These are phyloP conservation scores for Corymbia citriodora DNA, from an alignment of 441 rosid species.

Conservation along the genomic window DNA sequence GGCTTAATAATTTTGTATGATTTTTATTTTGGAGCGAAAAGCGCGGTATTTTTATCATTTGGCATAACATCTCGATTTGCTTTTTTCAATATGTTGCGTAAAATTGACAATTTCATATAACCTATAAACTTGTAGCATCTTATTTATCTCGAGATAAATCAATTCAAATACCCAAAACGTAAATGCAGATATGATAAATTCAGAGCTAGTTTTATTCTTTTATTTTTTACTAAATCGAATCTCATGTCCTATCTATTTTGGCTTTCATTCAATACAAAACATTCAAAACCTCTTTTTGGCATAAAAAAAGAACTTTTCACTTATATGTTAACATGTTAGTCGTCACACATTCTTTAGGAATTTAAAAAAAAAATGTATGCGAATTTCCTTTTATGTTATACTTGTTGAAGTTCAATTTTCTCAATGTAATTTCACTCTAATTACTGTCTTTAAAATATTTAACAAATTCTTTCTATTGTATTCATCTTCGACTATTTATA, in stretches of 20 bases:
- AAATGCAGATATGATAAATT: neutral
- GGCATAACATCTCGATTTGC: neutral
- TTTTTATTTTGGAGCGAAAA: neutral
- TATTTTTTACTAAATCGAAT: neutral
- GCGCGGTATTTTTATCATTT: neutral
- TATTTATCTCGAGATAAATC: too few relatives aligned
- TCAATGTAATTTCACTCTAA: neutral
- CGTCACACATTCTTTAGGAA: too few relatives aligned
- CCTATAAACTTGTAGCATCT: neutral
- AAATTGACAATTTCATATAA: neutral
- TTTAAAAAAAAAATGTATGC: neutral
- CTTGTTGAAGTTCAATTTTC: neutral
- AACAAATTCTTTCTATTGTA: neutral
- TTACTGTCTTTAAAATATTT: neutral
- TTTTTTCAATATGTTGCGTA: neutral
- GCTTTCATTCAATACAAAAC: too few relatives aligned
- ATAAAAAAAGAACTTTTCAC: too few relatives aligned
- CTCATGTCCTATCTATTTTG: rapidly evolving
- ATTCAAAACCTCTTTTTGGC: too few relatives aligned
- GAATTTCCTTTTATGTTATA: neutral
- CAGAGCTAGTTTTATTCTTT: neutral
- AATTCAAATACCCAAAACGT: neutral
- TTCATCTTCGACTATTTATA: neutral
- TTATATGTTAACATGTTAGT: too few relatives aligned
- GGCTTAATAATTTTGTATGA: too few relatives aligned